Conservation (phyloP, 2,329 filamentous ascomycete genomes). For the Ploettnerulaceae sp. region DNA sequence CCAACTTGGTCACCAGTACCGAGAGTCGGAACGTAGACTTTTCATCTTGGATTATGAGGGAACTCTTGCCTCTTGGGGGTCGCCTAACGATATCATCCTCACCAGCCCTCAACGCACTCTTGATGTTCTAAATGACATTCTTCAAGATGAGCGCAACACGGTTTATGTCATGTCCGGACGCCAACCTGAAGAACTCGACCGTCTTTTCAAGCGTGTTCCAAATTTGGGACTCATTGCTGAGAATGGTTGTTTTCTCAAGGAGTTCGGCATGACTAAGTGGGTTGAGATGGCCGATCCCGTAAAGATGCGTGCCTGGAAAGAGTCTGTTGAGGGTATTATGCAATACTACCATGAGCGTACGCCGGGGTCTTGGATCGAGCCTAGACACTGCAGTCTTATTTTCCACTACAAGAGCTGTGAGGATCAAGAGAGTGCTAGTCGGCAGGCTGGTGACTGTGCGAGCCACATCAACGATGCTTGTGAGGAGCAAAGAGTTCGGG, state of each 20-base stretch:
- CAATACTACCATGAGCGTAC: conserved; percentile 87
- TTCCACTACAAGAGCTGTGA: conserved; percentile 86
- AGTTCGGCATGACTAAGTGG: conserved; percentile 66
- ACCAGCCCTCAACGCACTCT: conserved; percentile 82
- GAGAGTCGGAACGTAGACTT: conserved; percentile 60
- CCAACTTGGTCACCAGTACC: conserved; percentile 61
- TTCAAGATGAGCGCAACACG: conserved; percentile 73
- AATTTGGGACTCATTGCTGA: conserved; percentile 87
- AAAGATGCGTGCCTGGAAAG: conserved; percentile 73
- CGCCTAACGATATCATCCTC: conserved; percentile 76
- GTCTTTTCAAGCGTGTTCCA: conserved; percentile 76
- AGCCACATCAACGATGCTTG: conserved; percentile 95
- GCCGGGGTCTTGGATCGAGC: conserved; percentile 81
- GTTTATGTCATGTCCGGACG: conserved; percentile 94
- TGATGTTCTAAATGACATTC: conserved; percentile 74
- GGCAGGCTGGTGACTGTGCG: conserved; percentile 83
- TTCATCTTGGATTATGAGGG: conserved; percentile 95
- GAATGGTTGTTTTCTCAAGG: conserved; percentile 86
- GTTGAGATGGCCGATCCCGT: conserved; percentile 68
- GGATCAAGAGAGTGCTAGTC: conserved; percentile 67
- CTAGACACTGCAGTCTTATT: conserved; percentile 84
- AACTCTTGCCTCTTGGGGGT: conserved; percentile 82
- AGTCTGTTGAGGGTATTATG: conserved; percentile 75
- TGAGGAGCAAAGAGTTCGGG: conserved; percentile 76
- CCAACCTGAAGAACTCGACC: conserved; percentile 81